Evolutionary conservation across 106 monocot genomes (phyloP), one percentile per base, ranked within the genome.

Genomic region (Iris macrosiphon): DNA sequence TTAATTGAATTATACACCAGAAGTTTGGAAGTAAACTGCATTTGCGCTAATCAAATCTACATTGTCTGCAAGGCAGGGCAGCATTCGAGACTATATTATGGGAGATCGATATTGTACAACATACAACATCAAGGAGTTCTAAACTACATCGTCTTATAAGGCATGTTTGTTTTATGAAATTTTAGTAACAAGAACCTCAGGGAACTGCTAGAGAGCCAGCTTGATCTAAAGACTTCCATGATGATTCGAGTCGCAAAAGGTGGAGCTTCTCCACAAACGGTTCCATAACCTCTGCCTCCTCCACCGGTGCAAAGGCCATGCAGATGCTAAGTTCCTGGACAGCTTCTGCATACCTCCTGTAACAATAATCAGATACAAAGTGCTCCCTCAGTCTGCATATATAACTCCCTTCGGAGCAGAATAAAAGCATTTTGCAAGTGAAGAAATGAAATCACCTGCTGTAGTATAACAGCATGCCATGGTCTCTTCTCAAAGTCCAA

Each of bases 261-360:
- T 86, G 85, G 61, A 86, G 55, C 66, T 74, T 86, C 73, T 73
- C 72, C 0, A 86, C 70, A 42, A 86, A 86, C 26, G 70, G 69
- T 42, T 81, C 80, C 17, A 86, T 63, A 52, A 77, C 55, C 54
- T 77, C 73, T 25, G 68, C 73, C 47, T 80, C 85, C 53, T 86
- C 85, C 10, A 53, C 81, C 0, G 85, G 85, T 21, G 85, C 85
- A 64, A 80, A 77, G 1, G 85, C 85, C 85, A 84, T 79, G 39
- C 81, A 79, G 14, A 84, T 79, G 69, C 85, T 85, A 2, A 80
- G 76, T 67, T 85, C 85, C 49, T 70, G 85, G 1, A 75, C 72
- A 19, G 85, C 80, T 66, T 85, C 85, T 40, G 23, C 75, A 44
- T 80, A 80, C 51, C 61, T 85, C 80, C 85, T 85, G 76, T 32